A percentile compares a stretch with the other conserved stretches of the same genome.
Conservation (phyloP, 2,329 filamentous ascomycete genomes). For the Botrytis elliptica region DNA sequence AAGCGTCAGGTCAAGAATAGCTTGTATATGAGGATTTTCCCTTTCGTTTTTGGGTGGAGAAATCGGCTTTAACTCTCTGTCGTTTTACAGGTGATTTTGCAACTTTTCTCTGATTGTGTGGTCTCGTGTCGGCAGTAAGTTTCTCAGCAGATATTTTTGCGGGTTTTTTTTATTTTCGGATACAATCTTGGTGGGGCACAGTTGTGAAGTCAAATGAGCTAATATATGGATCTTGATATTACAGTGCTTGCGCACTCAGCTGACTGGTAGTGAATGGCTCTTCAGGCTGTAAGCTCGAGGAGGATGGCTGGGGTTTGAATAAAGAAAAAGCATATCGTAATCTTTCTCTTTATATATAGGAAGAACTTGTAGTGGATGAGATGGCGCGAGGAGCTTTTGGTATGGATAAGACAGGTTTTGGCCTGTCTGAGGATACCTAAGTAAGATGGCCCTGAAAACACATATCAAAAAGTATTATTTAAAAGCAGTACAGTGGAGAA, state of each 20-base stretch:
- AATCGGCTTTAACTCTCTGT: rapidly evolving
- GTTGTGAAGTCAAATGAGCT: neutral
- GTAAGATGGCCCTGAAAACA: too few species aligned
- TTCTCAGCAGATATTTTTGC: neutral
- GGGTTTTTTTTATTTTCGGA: neutral
- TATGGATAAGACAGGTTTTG: rapidly evolving
- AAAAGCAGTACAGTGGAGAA: too few species aligned
- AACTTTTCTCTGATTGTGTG: neutral
- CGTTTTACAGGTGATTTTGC: neutral
- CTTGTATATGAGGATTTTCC: too few species aligned
- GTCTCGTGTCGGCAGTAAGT: neutral
- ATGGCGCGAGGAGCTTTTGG: neutral
- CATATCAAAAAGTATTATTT: too few species aligned
- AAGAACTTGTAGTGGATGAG: neutral
- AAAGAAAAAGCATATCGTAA: neutral
- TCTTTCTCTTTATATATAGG: neutral
- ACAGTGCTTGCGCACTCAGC: neutral
- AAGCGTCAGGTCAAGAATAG: too few species aligned
- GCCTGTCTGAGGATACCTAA: too few species aligned
- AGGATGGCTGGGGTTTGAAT: too few species aligned
- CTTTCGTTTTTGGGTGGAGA: rapidly evolving
- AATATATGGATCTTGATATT: neutral
- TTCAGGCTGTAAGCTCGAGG: too few species aligned
- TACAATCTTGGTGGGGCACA: neutral
- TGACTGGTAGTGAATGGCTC: too few species aligned